phyloP scores from a whole-genome alignment of 257 asterid species.

The Solanum microdontum region DNA sequence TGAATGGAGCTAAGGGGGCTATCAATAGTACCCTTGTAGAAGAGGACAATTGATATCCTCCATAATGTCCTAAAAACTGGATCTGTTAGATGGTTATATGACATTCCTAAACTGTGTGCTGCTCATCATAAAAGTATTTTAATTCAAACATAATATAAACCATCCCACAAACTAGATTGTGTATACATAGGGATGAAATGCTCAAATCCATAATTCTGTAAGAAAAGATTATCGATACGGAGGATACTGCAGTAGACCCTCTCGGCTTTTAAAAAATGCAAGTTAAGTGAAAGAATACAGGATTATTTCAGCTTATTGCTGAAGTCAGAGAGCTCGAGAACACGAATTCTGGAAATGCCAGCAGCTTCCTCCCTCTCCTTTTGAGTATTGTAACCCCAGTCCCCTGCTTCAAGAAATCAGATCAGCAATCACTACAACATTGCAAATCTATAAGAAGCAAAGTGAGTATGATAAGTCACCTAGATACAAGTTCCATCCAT shows the following conservation, averaged over 20 bases:
- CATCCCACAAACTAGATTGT: not conserved
- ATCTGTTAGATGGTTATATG: not conserved
- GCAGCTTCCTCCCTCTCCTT: conserved; percentile 85
- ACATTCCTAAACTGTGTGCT: not conserved
- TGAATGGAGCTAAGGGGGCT: not conserved
- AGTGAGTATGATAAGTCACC: conserved; percentile 29
- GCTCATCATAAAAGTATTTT: not conserved
- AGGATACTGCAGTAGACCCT: not conserved
- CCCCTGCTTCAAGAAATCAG: conserved; percentile 39
- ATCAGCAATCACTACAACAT: conserved; percentile 5
- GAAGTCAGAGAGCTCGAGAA: conserved; percentile 67
- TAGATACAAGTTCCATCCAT: conserved; percentile 76
- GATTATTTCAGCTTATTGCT: conserved; percentile 74
- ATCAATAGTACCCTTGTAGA: not conserved
- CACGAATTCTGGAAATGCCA: conserved; percentile 46
- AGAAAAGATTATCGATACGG: not conserved
- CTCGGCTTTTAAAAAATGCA: not conserved
- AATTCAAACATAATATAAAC: not conserved
- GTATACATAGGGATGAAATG: not conserved
- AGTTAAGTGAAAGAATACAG: not conserved
- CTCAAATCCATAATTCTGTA: not conserved
- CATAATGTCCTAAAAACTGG: not conserved
- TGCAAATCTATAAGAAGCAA: not conserved
- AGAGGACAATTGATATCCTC: not conserved
- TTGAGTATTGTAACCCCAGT: conserved; percentile 90